Evolutionary conservation across 192 early-diverging fungal genomes (phyloP), one percentile per base, ranked within the genome.

Genomic region (Backusella westeae): DNA sequence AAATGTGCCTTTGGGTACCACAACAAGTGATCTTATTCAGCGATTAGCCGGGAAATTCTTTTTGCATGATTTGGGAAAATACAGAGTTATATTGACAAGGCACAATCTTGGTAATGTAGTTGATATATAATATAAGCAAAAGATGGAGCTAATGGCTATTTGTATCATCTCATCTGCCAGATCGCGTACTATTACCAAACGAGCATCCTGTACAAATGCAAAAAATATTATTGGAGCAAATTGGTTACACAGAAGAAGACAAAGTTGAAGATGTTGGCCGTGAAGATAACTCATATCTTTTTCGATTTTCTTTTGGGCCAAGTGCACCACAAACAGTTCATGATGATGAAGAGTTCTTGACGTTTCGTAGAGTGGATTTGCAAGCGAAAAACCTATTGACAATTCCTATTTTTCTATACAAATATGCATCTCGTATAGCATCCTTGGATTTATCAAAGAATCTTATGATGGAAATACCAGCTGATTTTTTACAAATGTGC

Each of bases 211-310:
- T 93, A 3, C 82, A 89, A 34, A 89, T 97, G 21, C 90, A 95
- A 69, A 90, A 92, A 53, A 88, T 78, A 74, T 83, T 89, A 34
- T 77, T 97, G 68, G 87, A 94, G 75, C 90, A 93, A 78, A 90
- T 93, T 78, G 96, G 96, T 29, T 96, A 97, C 71, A 87, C 87
- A 14, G 88, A 88, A 35, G 81, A 88, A 44, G 95, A 97, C 80
- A 90, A 89, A 74, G 84, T 96, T 14, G 91, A 94, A 59, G 85
- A 92, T 35, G 83, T 95, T 19, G 93, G 93, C 6, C 84, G 95
- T 67, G 95, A 96, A 74, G 94, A 96, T 80, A 95, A 95, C 83
- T 94, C 92, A 39, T 95, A 95, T 56, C 78, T 95, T 23, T 91
- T 90, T 81, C 89, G 93, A 15, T 95, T 96, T 75, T 89, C 90